Base-by-base conservation (phyloP, 83 land plant genomes). In the Picea mariana region DNA sequence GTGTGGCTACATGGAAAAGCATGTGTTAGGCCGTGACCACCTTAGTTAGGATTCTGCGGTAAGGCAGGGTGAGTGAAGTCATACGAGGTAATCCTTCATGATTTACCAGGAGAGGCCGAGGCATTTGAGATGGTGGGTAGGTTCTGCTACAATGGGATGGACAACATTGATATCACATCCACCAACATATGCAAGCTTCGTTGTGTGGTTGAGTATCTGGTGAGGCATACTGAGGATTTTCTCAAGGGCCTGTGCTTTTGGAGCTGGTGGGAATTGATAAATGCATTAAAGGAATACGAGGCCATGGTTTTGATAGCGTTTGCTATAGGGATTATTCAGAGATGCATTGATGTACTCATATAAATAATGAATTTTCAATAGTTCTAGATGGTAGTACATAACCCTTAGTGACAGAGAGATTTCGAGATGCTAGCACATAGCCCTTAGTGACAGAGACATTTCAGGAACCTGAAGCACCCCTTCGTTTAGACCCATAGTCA, bases 61-160 rank as follows among this genome's bases (percentile, higher is more conserved):
- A 5, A 40, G 44, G 44, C 44, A 40, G 44, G 44, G 44, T 5
- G 44, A 58, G 58, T 80, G 78, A 58, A 80, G 78, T 49, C 60
- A 6, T 75, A 23, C 16, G 88, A 88, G 78, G 86, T 90, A 6
- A 82, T 87, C 20, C 84, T 90, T 42, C 87, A 87, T 85, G 91
- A 89, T 26, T 87, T 93, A 12, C 93, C 95, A 40, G 4, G 44
- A 40, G 44, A 5, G 6, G 6, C 89, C 2, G 85, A 83, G 69
- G 82, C 83, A 15, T 93, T 93, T 79, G 95, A 93, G 89, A 83
- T 89, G 9, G 75, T 87, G 34, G 68, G 86, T 16, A 86, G 87
- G 78, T 93, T 89, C 84, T 93, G 95, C 76, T 93, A 93, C 84
- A 83, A 81, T 80, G 95, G 88, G 9, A 82, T 16, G 4, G 18